Evolutionary conservation across 2,329 filamentous ascomycete species (phyloP).

Genomic region (Aspergillus piperis): DNA sequence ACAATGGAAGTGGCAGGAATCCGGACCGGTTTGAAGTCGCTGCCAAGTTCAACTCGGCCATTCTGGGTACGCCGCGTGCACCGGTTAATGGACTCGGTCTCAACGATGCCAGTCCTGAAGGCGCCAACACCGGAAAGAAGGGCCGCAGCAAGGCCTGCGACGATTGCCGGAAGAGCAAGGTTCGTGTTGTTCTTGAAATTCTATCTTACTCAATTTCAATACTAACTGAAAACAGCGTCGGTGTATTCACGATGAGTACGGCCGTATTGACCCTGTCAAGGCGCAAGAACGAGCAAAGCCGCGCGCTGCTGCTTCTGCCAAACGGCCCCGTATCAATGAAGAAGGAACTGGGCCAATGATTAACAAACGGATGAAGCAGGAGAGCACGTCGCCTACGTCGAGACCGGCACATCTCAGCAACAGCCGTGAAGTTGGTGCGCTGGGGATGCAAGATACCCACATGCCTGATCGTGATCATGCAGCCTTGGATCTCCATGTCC

Average conservation of each 20-base stretch:
- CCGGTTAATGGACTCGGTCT: conserved; percentile 28
- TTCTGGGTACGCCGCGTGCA: conserved; percentile 31
- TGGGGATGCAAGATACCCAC: conserved; percentile 18
- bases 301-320: conserved; percentile 57
- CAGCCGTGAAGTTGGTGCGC: conserved; percentile 19
- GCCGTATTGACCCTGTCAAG: conserved; percentile 65
- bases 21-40: conserved; percentile 33
- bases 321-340: conserved; percentile 53
- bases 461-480: conserved; percentile 17
- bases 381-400: conserved; percentile 32
- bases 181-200: conserved; percentile 36
- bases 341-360: conserved; percentile 30
- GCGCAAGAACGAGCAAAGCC: conserved; percentile 63
- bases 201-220: background rate
- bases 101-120: conserved; percentile 37
- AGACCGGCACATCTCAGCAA: conserved; percentile 25
- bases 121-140: conserved; percentile 52
- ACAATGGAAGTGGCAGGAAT: conserved; percentile 24
- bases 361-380: conserved; percentile 40
- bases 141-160: conserved; percentile 65
- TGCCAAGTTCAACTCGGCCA: conserved; percentile 27
- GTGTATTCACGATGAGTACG: conserved; percentile 67
- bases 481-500: conserved; percentile 9
- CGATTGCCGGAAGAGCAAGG: conserved; percentile 69
- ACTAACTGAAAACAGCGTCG: conserved; percentile 54